phyloP scores from a whole-genome alignment of 192 early-diverging fungal genomes.

The Podila epigama region DNA sequence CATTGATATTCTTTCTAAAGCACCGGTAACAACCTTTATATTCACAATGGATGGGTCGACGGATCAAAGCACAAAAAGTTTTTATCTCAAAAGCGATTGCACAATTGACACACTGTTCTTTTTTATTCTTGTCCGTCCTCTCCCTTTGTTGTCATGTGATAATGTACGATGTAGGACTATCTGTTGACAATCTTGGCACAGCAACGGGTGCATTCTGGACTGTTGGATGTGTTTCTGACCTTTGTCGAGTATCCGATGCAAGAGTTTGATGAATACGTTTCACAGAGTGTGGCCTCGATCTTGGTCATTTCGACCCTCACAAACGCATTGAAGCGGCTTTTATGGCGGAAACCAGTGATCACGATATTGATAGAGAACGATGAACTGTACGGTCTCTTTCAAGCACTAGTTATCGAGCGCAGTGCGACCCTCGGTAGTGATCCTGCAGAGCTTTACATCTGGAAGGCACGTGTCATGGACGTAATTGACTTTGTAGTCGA shows the following conservation, averaged over 20 bases:
- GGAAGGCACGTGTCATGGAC: constrained; percentile 46
- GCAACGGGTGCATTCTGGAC: constrained; percentile 19
- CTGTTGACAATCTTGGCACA: constrained; percentile 40
- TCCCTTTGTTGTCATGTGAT: not conserved
- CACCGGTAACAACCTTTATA: too few relatives aligned
- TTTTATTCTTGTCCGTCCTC: not conserved
- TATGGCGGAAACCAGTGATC: constrained; percentile 45
- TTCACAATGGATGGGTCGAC: too few relatives aligned
- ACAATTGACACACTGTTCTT: not conserved
- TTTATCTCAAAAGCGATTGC: too few relatives aligned
- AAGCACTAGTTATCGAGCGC: constrained; percentile 35
- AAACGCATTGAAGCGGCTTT: constrained; percentile 34
- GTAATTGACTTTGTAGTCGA: constrained; percentile 37
- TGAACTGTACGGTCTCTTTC: constrained; percentile 33
- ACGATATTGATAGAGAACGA: constrained; percentile 28
- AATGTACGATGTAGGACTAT: constrained; percentile 21
- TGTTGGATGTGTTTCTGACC: constrained; percentile 14
- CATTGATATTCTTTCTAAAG: constrained; percentile 55
- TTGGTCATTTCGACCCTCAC: constrained; percentile 38
- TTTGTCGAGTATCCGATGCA: constrained; percentile 30
- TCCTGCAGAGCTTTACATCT: constrained; percentile 45
- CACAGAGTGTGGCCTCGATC: constrained; percentile 41
- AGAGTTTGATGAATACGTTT: constrained; percentile 43
- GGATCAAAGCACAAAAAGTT: too few relatives aligned
- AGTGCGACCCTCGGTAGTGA: constrained; percentile 14